Base-by-base conservation (phyloP, 2,329 filamentous ascomycete genomes). In the Plectosphaerella plurivora region DNA sequence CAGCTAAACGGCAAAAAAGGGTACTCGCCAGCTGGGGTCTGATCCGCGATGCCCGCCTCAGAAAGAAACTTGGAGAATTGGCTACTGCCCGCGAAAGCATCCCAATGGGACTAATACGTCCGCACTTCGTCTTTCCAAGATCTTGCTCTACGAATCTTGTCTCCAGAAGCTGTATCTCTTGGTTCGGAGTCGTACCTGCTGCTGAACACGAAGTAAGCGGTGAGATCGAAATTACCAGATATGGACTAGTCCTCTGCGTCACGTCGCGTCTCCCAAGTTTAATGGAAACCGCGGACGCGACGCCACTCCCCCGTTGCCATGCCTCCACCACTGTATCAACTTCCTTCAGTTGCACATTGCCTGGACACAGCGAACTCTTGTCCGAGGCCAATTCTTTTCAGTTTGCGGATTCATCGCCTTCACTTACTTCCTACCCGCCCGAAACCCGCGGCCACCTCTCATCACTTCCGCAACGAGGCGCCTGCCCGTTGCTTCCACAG, bases 201-300 rank as follows among this genome's bases (percentile, higher is more conserved):
- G 28, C 28, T 33, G 28, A 12, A 33, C 28, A 33, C 28, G 28
- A 12, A 33, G 4, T n/a, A n/a, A 33, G 53, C 50, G 50, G 50
- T 55, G 46, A 45, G 45, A 16, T 1, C 22, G 1, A 1, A 4
- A 10, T 6, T 16, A 15, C 47, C 3, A 24, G 41, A 28, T 7
- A 3, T 25, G 51, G 28, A 22, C 42, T 58, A 58, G 56, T 50
- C 35, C 49, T 4, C 18, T 33, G 28, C 28, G 11, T 52, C 56
- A 51, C 55, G 56, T 51, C 56, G 55, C 55, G 55, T 54, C 52
- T 33, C 41, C 18, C 45, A 33, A 37, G 22, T 50, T 53, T 49
- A 51, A 46, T 52, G 48, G 50, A 44, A 39, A 53, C 5, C 49
- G 11, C 42, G 55, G 51, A 52, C 51, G 51, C 56, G 56, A 37